Evolutionary conservation across 2,329 filamentous ascomycete genomes (phyloP), one percentile per base, ranked within the genome.

Genomic region (Diaporthe sp.): DNA sequence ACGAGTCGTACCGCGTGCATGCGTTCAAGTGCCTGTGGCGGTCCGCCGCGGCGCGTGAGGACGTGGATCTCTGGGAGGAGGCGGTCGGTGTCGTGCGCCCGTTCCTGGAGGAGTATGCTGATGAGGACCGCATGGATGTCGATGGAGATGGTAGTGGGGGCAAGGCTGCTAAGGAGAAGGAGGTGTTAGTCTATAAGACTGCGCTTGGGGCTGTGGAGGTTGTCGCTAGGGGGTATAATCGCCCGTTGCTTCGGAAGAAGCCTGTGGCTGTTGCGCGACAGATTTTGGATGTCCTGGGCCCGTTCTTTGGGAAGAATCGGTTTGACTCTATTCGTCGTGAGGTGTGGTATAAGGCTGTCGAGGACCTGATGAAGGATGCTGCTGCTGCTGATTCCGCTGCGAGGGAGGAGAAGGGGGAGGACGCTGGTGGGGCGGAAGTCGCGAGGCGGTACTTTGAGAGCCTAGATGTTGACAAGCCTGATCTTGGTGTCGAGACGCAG

Each of bases 1-100:
- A 98, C 79, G 90, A 92, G n/a, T 87, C 87, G 10, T 99, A 98
- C 83, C 91, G 94, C 19, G 92, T 93, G 27, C 88, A 94, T 82
- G 94, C 94, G 0, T 89, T 98, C 76, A 85, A 86, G 71, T 92
- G 91, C 44, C 85, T 98, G 7, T 95, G 94, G 80, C 88, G 91
- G 71, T 94, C 96, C 79, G 90, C 91, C n/a, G 88, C 89, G 50
- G 90, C 89, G 19, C 88, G 93, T 61, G 87, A 88, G 32, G 93
- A 96, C 79, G 80, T 94, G 22, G 90, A 95, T 77, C 86, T 97
- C 83, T 91, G 94, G 78, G 84, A 88, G 6, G 91, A 94, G 35
- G 92, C 94, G 6, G 86, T 90, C 5, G 86, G 86, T 8, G 89
- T 97, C 69, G 90, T 94, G 17, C 85, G 84, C 37, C 89, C 90